Conservation (phyloP, 2,329 filamentous ascomycete species). For the Neocatenulostroma microsporum region DNA sequence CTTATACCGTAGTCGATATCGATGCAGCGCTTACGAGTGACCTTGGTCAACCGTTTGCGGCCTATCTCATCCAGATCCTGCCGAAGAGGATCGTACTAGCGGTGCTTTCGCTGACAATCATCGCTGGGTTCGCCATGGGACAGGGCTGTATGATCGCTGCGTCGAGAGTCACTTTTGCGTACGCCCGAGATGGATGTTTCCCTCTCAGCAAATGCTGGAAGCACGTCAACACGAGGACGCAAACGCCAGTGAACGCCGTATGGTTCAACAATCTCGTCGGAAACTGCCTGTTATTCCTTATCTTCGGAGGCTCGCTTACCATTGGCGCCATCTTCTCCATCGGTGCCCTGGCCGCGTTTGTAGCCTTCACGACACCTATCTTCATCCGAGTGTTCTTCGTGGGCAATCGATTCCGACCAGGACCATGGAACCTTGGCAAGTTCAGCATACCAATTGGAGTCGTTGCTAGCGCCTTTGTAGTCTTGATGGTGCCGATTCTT, state of each 20-base stretch:
- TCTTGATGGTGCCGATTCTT: conserved; percentile 60
- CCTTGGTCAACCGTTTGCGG: conserved; percentile 62
- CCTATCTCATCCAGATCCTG: conserved; percentile 59
- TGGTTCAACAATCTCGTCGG: conserved; percentile 58
- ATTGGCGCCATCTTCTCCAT: conserved; percentile 64
- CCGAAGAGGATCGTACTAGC: conserved; percentile 53
- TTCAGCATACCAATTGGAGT: conserved; percentile 51
- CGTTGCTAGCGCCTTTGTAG: conserved; percentile 52
- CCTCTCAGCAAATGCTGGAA: conserved; percentile 53
- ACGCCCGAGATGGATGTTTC: conserved; percentile 65
- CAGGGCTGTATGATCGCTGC: conserved; percentile 64
- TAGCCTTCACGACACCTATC: conserved; percentile 53
- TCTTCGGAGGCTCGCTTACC: conserved; percentile 56
- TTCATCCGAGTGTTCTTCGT: conserved; percentile 54
- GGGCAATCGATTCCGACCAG: conserved; percentile 55
- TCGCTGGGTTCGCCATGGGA: conserved; percentile 64
- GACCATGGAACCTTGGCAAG: conserved; percentile 61
- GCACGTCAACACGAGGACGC: conserved; percentile 51
- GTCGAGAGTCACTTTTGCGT: conserved; percentile 40
- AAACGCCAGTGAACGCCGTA: conserved; percentile 63
- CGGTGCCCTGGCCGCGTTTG: conserved; percentile 60
- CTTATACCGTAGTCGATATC: conserved; percentile 63
- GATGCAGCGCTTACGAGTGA: conserved; percentile 50
- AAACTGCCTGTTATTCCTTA: conserved; percentile 53
- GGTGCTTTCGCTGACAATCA: conserved; percentile 57